Evolutionary conservation across 768 basidiomycete genomes (phyloP).

Genomic region (Panellus pusillus): DNA sequence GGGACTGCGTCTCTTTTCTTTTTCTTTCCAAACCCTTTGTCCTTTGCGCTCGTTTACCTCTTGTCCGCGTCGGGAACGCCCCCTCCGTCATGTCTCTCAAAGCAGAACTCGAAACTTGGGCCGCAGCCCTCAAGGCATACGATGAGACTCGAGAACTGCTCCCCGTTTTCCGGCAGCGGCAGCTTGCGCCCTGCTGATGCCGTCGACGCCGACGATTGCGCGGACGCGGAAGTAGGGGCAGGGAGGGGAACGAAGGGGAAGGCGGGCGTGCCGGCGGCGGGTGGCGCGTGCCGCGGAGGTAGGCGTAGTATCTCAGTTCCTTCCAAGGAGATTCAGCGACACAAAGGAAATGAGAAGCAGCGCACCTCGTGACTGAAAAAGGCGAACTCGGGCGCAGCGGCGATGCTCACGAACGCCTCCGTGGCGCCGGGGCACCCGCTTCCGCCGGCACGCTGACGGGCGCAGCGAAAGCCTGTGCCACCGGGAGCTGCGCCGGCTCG

Average conservation of each 20-base stretch:
- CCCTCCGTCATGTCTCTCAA: slow-evolving; percentile 56
- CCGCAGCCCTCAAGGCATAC: slow-evolving; percentile 84
- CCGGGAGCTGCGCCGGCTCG: slow-evolving; percentile 24
- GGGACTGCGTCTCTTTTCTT: slow-evolving; percentile 47
- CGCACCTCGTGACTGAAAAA: slow-evolving; percentile 35
- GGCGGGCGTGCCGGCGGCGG: slow-evolving; percentile 16
- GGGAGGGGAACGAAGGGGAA: background rate
- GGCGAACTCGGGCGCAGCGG: slow-evolving; percentile 29
- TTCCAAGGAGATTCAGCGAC: slow-evolving; percentile 3
- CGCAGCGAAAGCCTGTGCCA: slow-evolving; percentile 30
- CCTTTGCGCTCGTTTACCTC: slow-evolving; percentile 18
- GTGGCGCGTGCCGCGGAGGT: slow-evolving; percentile 27
- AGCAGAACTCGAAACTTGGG: slow-evolving; percentile 84
- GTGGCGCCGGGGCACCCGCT: background rate
- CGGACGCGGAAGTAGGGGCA: background rate
- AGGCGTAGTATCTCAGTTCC: slow-evolving; percentile 36
- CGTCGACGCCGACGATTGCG: background rate
- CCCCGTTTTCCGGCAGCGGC: slow-evolving; percentile 21
- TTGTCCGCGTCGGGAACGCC: slow-evolving; percentile 39
- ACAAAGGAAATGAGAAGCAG: background rate
- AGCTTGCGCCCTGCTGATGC: background rate
- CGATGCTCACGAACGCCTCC: slow-evolving; percentile 30
- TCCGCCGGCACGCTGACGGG: slow-evolving; percentile 11
- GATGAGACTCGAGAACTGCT: slow-evolving; percentile 49
- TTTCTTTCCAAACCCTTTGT: slow-evolving; percentile 22